These are phyloP conservation scores for Calonectria naviculata DNA, from an alignment of 2,329 filamentous ascomycete species.

Conservation along the genomic window DNA sequence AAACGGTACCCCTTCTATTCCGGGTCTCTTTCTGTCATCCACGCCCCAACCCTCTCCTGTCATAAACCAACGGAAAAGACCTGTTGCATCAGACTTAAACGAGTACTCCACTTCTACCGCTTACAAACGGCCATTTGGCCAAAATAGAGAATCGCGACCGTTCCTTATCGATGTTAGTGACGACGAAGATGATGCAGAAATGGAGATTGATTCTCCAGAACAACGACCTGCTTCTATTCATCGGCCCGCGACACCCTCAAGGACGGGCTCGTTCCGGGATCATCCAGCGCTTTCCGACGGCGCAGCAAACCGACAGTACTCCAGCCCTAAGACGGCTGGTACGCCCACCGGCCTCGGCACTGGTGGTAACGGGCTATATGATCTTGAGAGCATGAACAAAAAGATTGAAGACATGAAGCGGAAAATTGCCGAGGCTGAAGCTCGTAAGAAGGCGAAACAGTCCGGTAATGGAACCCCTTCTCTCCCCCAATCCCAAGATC, in stretches of 20 bases:
- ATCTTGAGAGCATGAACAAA: constrained; percentile 63
- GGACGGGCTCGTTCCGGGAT: constrained; percentile 53
- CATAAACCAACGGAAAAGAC: constrained; percentile 49
- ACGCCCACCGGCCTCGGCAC: constrained; percentile 51
- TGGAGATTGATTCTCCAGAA: constrained; percentile 71
- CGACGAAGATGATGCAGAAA: constrained; percentile 72
- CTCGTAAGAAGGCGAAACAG: constrained; percentile 59
- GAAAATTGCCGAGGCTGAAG: constrained; percentile 69
- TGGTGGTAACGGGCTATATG: constrained; percentile 49
- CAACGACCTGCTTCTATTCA: constrained; percentile 52
- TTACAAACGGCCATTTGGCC: constrained; percentile 72
- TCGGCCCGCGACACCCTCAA: constrained; percentile 43
- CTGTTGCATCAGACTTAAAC: constrained; percentile 77
- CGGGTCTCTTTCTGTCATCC: constrained; percentile 50
- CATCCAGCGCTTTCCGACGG: constrained; percentile 58
- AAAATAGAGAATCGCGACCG: constrained; percentile 66
- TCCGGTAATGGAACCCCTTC: constrained; percentile 46
- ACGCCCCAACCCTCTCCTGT: constrained; percentile 36
- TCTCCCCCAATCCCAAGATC: constrained; percentile 36
- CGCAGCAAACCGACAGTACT: constrained; percentile 49
- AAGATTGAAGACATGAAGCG: constrained; percentile 71
- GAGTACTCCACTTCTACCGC: constrained; percentile 56
- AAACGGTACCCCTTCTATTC: constrained; percentile 43
- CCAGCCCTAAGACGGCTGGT: constrained; percentile 51
- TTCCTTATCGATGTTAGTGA: constrained; percentile 91